Evolutionary conservation across 176 grass and related monocot genomes (phyloP).

Genomic region (Ananas comosus): DNA sequence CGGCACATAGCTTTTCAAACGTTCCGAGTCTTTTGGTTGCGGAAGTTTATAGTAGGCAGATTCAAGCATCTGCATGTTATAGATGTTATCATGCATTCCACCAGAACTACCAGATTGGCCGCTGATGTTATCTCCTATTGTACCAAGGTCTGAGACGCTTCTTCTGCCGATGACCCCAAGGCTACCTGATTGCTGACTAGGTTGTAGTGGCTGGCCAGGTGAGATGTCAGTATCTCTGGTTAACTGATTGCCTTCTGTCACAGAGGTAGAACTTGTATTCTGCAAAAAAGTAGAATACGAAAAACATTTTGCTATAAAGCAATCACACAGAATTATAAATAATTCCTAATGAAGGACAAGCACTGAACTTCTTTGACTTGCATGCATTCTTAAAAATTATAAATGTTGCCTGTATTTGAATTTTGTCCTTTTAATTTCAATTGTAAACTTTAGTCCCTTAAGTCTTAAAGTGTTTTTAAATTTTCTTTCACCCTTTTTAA

Average conservation of each 20-base stretch:
- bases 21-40: slow-evolving; percentile 86
- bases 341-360: too few species aligned
- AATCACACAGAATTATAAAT: neutral
- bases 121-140: slow-evolving; percentile 74
- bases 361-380: too few species aligned
- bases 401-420: neutral
- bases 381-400: neutral
- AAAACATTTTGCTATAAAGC: neutral
- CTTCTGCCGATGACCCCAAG: slow-evolving; percentile 90
- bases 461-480: too few species aligned
- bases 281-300: slow-evolving; percentile 17
- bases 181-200: slow-evolving; percentile 46
- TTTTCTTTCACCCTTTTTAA: too few species aligned
- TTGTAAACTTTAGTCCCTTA: too few species aligned
- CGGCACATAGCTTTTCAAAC: slow-evolving; percentile 66
- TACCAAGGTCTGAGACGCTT: slow-evolving; percentile 77
- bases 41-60: slow-evolving; percentile 83
- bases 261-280: slow-evolving; percentile 31
- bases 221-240: slow-evolving; percentile 65
- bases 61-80: slow-evolving; percentile 93
- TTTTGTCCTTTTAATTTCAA: too few species aligned
- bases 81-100: slow-evolving; percentile 50
- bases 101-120: slow-evolving; percentile 35
- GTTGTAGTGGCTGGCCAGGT: slow-evolving; percentile 75
- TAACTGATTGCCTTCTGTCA: slow-evolving; percentile 59